These are phyloP conservation scores for Chlorella ohadii DNA, from an alignment of 139 green algal species.

Conservation along the genomic window DNA sequence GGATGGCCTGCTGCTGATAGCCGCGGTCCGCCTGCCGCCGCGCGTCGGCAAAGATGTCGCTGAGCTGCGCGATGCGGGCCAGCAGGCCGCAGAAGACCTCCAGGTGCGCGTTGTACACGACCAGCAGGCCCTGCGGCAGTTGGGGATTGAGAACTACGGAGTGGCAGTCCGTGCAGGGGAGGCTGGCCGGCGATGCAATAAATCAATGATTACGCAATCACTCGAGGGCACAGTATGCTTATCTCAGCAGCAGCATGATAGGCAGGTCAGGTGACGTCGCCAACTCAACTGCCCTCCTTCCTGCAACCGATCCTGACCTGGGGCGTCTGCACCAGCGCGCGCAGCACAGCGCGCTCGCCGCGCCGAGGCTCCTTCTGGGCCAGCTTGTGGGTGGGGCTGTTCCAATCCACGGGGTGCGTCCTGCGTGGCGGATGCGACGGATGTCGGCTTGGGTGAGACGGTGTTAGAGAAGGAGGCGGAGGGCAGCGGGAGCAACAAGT, in stretches of 20 bases:
- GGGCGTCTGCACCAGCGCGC: slow-evolving; percentile 60
- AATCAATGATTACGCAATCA: too few relatives aligned
- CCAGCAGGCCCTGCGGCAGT: slow-evolving; percentile 53
- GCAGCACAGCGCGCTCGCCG: slow-evolving; percentile 71
- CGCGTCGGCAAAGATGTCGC: slow-evolving; percentile 77
- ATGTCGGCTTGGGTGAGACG: too few relatives aligned
- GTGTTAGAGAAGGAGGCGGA: too few relatives aligned
- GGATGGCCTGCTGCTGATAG: slow-evolving; percentile 47
- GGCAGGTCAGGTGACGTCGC: too few relatives aligned
- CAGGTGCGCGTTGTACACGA: slow-evolving; percentile 87
- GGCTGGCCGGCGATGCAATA: too few relatives aligned
- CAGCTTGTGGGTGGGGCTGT: slow-evolving; percentile 55
- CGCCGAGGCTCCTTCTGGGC: slow-evolving; percentile 63
- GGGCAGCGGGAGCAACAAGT: too few relatives aligned
- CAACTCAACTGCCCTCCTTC: too few relatives aligned
- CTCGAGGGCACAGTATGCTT: too few relatives aligned
- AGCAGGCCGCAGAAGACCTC: slow-evolving; percentile 93
- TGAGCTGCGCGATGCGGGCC: slow-evolving; percentile 78
- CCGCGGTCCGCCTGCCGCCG: slow-evolving; percentile 31
- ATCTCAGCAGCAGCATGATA: too few relatives aligned
- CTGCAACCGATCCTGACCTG: neutral
- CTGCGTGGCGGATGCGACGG: too few relatives aligned
- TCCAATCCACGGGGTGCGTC: slow-evolving; percentile 82
- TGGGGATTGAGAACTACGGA: too few relatives aligned
- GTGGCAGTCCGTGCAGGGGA: too few relatives aligned